phyloP scores from a whole-genome alignment of 1,284 basidiomycete species.

The Ceratobasidium sp. region DNA sequence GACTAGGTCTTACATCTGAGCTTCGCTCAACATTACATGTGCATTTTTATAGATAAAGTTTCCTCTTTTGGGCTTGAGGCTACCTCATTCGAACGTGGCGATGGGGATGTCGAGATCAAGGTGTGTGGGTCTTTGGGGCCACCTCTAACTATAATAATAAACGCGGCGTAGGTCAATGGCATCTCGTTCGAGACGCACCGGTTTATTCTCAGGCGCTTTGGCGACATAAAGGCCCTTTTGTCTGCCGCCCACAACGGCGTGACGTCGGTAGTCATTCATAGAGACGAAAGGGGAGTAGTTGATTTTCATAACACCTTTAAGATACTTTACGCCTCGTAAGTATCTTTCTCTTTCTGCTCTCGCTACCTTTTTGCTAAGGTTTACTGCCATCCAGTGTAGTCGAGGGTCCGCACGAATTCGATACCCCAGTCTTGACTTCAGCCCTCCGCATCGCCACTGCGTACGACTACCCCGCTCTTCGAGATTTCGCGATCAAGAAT shows the following conservation, averaged over 20 bases:
- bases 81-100: constrained; percentile 5
- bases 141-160: not conserved
- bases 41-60: not conserved
- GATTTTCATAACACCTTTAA: constrained; percentile 24
- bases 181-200: constrained; percentile 9
- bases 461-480: constrained; percentile 62
- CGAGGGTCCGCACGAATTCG: constrained; percentile 1
- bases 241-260: not conserved
- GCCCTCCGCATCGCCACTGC: constrained; percentile 49
- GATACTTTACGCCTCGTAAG: constrained; percentile 32
- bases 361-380: not conserved
- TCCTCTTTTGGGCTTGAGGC: not conserved
- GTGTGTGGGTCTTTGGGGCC: not conserved
- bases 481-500: constrained; percentile 61
- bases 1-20: too few species aligned
- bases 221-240: not conserved
- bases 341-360: not conserved
- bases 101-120: not conserved
- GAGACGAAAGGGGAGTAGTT: not conserved
- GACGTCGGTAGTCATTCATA: not conserved
- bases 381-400: constrained; percentile 7
- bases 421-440: constrained; percentile 54
- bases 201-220: constrained; percentile 25
- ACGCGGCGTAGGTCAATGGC: not conserved
- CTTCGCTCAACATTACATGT: not conserved